Evolutionary conservation across 2,329 filamentous ascomycete species (phyloP).

Genomic region (Penicillium sp.): DNA sequence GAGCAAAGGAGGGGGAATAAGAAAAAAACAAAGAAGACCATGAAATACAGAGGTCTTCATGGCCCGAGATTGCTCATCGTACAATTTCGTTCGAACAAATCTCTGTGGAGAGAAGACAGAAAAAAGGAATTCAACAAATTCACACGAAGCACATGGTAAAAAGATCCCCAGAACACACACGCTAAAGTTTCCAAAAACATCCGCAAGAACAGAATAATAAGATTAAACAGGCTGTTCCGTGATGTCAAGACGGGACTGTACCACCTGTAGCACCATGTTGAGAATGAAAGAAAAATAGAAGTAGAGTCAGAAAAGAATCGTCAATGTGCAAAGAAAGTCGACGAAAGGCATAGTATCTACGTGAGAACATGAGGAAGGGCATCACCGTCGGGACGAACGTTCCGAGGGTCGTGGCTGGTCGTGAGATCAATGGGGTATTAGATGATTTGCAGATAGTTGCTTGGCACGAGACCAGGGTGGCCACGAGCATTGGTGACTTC

Average conservation of each 20-base stretch:
- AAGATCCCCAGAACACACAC: conserved; percentile 10
- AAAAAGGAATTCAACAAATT: conserved; percentile 1
- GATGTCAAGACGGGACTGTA: conserved; percentile 2
- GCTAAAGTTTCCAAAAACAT: conserved; percentile 19
- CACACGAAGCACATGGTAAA: conserved; percentile 4
- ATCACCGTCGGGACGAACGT: conserved; percentile 22
- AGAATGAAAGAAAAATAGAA: conserved; percentile 9
- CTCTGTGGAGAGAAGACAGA: conserved; percentile 1
- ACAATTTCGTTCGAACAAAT: conserved; percentile 22
- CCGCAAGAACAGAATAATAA: conserved; percentile 6
- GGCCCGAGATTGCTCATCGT: conserved; percentile 15
- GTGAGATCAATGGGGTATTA: conserved; percentile 30
- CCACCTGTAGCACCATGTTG: background rate
- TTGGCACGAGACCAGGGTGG: conserved; percentile 61
- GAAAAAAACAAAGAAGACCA: conserved; percentile 5
- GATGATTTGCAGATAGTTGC: conserved; percentile 65
- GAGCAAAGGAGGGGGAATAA: conserved; percentile 4
- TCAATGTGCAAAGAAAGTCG: conserved; percentile 22
- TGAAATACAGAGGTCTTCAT: conserved; percentile 3
- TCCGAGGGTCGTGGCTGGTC: conserved; percentile 27
- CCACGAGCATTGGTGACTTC: conserved; percentile 67
- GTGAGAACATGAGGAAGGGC: conserved; percentile 17
- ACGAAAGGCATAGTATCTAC: conserved; percentile 24
- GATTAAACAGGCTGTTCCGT: conserved; percentile 12
- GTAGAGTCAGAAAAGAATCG: conserved; percentile 11